Evolutionary conservation across 108 stramenopile genomes (phyloP).

Genomic region (Bacterosira constricta): DNA sequence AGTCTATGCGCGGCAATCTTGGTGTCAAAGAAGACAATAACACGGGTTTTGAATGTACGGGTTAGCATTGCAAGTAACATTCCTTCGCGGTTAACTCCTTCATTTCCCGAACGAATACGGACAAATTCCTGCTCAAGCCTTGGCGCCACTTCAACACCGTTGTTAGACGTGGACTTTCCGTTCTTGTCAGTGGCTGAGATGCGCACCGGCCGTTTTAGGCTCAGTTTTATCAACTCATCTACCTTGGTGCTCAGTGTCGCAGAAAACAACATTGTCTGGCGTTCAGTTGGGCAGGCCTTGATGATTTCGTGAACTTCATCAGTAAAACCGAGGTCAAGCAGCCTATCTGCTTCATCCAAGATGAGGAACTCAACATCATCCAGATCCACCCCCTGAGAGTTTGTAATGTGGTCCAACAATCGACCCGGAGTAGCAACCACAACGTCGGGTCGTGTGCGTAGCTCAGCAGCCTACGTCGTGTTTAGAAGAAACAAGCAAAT

Average conservation of each 20-base stretch:
- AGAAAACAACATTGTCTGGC: constrained; percentile 97
- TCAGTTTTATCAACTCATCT: constrained; percentile 87
- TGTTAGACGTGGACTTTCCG: constrained; percentile 25
- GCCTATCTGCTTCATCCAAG: constrained; percentile 92
- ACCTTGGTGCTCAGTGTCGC: constrained; percentile 98
- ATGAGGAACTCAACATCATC: constrained; percentile 90
- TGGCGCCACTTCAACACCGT: constrained; percentile 83
- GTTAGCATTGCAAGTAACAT: constrained; percentile 89
- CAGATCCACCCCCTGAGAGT: constrained; percentile 86
- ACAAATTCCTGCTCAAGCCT: constrained; percentile 98
- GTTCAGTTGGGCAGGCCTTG: constrained; percentile 79
- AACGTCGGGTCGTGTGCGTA: constrained; percentile 91
- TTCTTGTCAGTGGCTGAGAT: constrained; percentile 73
- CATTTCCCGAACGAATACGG: constrained; percentile 79
- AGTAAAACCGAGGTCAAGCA: constrained; percentile 95
- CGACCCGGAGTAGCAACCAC: constrained; percentile 98
- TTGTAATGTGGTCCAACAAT: constrained; percentile 93
- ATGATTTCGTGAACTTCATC: constrained; percentile 95
- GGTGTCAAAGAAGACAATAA: constrained; percentile 96
- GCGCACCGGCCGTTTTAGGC: constrained; percentile 92
- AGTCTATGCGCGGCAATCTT: constrained; percentile 91
- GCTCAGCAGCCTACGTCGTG: constrained; percentile 75
- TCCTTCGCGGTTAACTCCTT: constrained; percentile 88
- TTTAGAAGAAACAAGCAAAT: neutral
- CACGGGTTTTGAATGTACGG: constrained; percentile 80